These are phyloP conservation scores for Pythium folliculosum DNA, from an alignment of 352 stramenopile species.

Conservation along the genomic window DNA sequence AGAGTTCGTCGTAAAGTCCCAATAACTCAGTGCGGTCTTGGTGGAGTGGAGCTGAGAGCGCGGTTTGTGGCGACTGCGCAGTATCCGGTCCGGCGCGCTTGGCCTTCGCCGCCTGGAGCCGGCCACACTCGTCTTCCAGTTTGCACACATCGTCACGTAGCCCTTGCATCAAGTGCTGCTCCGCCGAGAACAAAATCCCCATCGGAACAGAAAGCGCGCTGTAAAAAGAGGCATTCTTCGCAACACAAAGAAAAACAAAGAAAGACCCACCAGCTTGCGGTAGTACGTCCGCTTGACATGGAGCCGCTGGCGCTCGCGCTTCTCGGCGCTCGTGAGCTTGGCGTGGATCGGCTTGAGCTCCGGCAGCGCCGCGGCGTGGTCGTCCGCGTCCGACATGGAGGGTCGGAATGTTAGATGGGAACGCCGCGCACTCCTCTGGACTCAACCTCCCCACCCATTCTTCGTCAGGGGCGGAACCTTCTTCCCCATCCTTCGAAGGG, in stretches of 20 bases:
- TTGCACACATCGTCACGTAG: constrained; percentile 4
- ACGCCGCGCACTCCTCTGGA: not conserved
- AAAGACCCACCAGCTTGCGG: constrained; percentile 21
- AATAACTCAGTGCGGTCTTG: not conserved
- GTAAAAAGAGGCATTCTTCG: not conserved
- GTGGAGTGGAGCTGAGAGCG: not conserved
- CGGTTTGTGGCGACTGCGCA: not conserved
- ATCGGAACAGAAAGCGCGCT: not conserved
- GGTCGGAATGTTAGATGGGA: not conserved
- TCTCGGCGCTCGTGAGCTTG: constrained; percentile 21
- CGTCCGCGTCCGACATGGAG: not conserved
- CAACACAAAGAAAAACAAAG: not conserved
- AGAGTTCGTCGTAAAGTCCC: constrained; percentile 9
- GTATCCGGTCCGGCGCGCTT: not conserved
- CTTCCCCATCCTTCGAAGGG: too few relatives aligned
- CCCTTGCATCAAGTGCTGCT: constrained; percentile 10
- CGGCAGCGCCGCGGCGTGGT: constrained; percentile 5
- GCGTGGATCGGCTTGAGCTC: constrained; percentile 19
- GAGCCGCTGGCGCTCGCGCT: constrained; percentile 25
- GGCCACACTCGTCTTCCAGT: constrained; percentile 4
- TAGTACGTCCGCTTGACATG: constrained; percentile 31
- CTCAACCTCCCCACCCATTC: too few relatives aligned
- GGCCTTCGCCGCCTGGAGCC: not conserved
- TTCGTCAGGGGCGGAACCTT: too few relatives aligned
- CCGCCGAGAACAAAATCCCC: not conserved